A percentile compares a stretch with the other conserved stretches of the same genome.
Conservation (phyloP, 2,329 filamentous ascomycete species). For the Rhynchosporium secalis region DNA sequence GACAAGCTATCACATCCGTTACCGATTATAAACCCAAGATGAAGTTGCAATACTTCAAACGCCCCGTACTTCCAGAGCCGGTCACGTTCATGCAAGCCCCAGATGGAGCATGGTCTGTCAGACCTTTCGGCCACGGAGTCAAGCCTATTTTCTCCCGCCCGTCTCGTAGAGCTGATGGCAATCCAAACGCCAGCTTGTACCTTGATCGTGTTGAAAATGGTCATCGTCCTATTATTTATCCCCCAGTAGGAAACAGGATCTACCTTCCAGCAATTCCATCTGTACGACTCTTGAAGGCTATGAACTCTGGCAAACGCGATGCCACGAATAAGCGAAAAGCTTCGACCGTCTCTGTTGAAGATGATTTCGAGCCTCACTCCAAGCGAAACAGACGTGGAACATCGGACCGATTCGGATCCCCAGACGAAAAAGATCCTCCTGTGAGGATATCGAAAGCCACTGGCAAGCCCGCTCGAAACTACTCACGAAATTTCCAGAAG, state of each 20-base stretch:
- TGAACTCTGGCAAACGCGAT: not conserved
- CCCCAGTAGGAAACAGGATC: conserved; percentile 26
- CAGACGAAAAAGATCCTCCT: not conserved
- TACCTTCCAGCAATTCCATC: conserved; percentile 28
- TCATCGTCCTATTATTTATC: conserved; percentile 34
- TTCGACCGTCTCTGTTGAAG: not conserved
- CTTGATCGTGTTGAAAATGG: conserved; percentile 28
- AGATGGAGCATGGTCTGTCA: conserved; percentile 36
- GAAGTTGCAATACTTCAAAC: conserved; percentile 1
- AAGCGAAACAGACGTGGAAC: conserved; percentile 4
- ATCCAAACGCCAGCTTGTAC: conserved; percentile 26
- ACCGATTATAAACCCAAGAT: no score
- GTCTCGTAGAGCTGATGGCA: conserved; percentile 30
- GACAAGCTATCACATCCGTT: not conserved
- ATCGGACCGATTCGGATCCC: not conserved
- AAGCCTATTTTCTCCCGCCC: conserved; percentile 36
- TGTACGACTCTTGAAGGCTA: conserved; percentile 19
- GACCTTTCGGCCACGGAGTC: conserved; percentile 39
- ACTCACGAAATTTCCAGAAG: conserved; percentile 7
- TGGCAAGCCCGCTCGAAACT: conserved; percentile 12
- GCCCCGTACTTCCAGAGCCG: conserved; percentile 34
- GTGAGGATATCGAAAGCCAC: conserved; percentile 16
- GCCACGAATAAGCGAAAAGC: not conserved
- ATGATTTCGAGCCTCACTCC: not conserved
- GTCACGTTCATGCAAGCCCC: conserved; percentile 37